These are phyloP conservation scores for Solanum rostratum DNA, from an alignment of 257 asterid genomes.

Conservation along the genomic window DNA sequence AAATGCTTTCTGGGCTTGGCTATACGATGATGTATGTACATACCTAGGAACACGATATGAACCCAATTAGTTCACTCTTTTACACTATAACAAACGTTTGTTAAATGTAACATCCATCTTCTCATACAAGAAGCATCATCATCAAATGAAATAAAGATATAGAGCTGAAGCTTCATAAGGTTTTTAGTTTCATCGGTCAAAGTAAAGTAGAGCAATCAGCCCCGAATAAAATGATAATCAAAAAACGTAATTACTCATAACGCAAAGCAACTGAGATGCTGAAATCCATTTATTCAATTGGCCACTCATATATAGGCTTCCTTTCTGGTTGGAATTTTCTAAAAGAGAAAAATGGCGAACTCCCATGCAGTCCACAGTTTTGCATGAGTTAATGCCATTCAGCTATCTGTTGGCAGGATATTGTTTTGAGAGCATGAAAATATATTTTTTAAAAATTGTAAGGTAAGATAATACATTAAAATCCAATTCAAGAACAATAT, in stretches of 20 bases:
- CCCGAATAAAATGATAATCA: not conserved
- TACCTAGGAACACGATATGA: conserved; percentile 30
- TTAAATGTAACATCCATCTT: not conserved
- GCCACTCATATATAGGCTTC: not conserved
- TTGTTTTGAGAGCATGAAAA: not conserved
- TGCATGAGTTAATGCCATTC: not conserved
- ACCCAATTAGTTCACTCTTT: not conserved
- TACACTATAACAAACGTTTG: not conserved
- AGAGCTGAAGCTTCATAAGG: not conserved
- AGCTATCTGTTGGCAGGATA: not conserved
- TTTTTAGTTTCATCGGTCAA: not conserved
- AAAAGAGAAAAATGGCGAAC: not conserved
- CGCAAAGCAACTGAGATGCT: not conserved
- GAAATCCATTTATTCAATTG: not conserved
- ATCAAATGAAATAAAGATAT: not conserved
- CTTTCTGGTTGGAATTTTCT: not conserved
- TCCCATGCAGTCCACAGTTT: not conserved
- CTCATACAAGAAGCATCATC: not conserved
- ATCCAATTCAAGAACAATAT: not conserved
- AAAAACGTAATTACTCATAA: not conserved
- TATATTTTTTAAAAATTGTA: not conserved
- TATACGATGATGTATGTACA: conserved; percentile 57
- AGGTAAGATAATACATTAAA: not conserved
- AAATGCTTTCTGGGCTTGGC: conserved; percentile 76
- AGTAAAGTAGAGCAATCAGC: not conserved